phyloP scores from a whole-genome alignment of 176 grass and related monocot species.

The Calamus simplicifolius region DNA sequence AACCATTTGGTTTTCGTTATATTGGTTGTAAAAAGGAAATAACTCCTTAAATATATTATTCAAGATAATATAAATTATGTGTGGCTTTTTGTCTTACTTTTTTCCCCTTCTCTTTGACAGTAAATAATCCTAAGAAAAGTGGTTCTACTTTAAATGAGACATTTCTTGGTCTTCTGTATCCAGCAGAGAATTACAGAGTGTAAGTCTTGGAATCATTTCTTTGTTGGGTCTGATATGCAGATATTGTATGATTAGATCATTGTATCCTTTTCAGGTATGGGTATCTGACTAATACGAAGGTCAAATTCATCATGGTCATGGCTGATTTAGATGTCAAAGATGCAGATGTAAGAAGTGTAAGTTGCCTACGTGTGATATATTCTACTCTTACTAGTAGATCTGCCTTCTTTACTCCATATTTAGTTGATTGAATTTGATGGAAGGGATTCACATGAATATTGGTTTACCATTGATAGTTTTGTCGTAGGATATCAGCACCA shows the following conservation, averaged over 20 bases:
- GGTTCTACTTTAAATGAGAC: slow-evolving; percentile 78
- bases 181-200: slow-evolving; percentile 98
- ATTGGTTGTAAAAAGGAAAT: too few species aligned
- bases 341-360: slow-evolving; percentile 93
- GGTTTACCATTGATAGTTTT: too few species aligned
- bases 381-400: too few species aligned
- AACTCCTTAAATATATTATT: too few species aligned
- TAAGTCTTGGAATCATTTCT: slow-evolving; percentile 27
- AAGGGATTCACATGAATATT: too few species aligned
- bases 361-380: background rate
- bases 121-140: slow-evolving; percentile 94
- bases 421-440: too few species aligned
- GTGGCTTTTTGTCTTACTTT: slow-evolving; percentile 8
- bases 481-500: too few species aligned
- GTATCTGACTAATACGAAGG: slow-evolving; percentile 97
- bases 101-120: slow-evolving; percentile 34
- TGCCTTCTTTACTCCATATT: too few species aligned
- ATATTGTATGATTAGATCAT: slow-evolving; percentile 2
- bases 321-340: slow-evolving; percentile 96
- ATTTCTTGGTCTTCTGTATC: slow-evolving; percentile 92
- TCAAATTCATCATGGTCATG: slow-evolving; percentile 93
- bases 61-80: background rate
- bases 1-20: too few species aligned
- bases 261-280: slow-evolving; percentile 54
- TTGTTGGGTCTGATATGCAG: too few species aligned